Evolutionary conservation across 352 stramenopile species (phyloP).

Genomic region (Blastocystis sp.): DNA sequence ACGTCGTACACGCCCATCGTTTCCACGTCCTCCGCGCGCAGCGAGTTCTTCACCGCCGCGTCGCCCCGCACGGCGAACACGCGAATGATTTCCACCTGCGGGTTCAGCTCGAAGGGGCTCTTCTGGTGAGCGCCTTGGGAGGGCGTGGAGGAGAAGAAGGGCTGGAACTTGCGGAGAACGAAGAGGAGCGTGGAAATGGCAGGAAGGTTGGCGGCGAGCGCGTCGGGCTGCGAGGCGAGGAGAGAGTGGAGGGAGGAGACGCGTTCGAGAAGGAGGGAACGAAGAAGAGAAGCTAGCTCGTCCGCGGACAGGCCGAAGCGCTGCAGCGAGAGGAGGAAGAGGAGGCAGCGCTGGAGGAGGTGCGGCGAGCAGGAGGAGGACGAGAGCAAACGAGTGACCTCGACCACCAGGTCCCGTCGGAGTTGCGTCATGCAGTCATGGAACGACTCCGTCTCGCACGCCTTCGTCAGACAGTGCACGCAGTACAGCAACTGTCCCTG

Average conservation of each 20-base stretch:
- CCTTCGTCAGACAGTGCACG: not conserved
- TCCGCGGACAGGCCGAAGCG: not conserved
- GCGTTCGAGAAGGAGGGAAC: not conserved
- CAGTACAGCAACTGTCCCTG: not conserved
- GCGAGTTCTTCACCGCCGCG: not conserved
- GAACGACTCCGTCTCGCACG: not conserved
- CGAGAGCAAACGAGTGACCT: not conserved
- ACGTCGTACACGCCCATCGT: slow-evolving; percentile 21
- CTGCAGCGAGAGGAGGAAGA: not conserved
- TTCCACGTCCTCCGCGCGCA: slow-evolving; percentile 5
- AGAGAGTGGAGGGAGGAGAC: not conserved
- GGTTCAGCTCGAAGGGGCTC: not conserved
- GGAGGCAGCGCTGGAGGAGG: not conserved
- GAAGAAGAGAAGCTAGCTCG: not conserved
- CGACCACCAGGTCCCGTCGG: not conserved
- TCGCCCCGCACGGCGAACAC: not conserved
- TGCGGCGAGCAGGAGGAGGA: not conserved
- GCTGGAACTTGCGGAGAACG: not conserved
- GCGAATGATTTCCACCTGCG: not conserved
- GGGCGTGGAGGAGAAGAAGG: not conserved
- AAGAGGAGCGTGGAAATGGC: not conserved
- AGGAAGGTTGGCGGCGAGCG: not conserved
- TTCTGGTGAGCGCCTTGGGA: not conserved
- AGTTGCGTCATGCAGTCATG: not conserved
- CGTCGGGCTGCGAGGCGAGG: not conserved